Base-by-base conservation (phyloP, 2,329 filamentous ascomycete genomes). In the Clathrospora elynae region DNA sequence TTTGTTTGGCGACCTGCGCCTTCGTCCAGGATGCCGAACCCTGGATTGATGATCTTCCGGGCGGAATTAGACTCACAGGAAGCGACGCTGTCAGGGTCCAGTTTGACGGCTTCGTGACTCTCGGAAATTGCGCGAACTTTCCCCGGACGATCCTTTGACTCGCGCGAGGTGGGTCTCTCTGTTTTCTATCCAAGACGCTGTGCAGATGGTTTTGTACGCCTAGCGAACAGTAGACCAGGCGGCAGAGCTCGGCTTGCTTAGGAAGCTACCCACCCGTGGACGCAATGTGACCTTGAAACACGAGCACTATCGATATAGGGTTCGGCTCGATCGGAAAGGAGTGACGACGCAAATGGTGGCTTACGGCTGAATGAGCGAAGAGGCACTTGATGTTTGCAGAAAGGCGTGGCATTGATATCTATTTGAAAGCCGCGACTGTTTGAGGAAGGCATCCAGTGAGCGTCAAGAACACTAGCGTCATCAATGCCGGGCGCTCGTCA, bases 61-160 rank as follows among this genome's bases (percentile, higher is more conserved):
- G 40, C 46, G 23, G 32, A 43, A 28, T 35, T 45, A 41, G 43
- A 50, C 51, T 55, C 49, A 58, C 57, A 51, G 34, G 24, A 40
- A 44, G 26, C 34, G 42, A 40, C 26, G 41, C 23, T 28, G 31
- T 25, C 10, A 42, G 49, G 49, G 41, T 45, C 42, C 26, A 19
- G 35, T 23, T 35, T 40, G 41, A 35, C 20, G 17, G 35, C 14
- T 14, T 33, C 29, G 35, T 7, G 37, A 42, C 42, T 26, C 37
- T 46, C 16, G 10, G 14, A 6, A 12, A 28, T 29, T 14, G 26
- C 13, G 35, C 25, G 16, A 37, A 16, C 16, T 26, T 22, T 19
- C 34, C 28, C 20, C 23, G 13, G n/a, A 12, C 7, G 26, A 37
- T 14, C 17, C 23, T 10, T 22, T 17, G 11, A 16, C 35, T 23